Conservation (phyloP, 495 filamentous ascomycete genomes). For the Amorphotheca resinae region DNA sequence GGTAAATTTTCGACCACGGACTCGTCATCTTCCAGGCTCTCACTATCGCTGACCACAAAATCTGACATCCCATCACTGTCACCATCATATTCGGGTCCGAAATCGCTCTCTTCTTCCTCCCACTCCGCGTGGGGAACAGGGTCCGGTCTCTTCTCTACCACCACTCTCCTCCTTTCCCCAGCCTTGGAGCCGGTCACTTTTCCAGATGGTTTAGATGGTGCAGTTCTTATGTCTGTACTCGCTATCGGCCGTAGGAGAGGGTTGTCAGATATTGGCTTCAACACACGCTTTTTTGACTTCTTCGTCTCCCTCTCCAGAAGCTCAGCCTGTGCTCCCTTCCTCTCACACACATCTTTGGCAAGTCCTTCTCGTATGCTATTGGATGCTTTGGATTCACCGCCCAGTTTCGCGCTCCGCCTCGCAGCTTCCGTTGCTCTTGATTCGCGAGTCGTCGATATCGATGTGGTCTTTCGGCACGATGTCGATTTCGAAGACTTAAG, state of each 20-base stretch:
- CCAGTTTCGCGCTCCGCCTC: too few relatives aligned
- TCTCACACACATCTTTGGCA: conserved; percentile 1
- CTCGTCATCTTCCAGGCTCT: conserved; percentile 10
- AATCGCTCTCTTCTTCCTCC: not conserved
- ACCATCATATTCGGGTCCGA: not conserved
- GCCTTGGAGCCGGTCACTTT: not conserved
- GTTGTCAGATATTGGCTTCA: conserved; percentile 12
- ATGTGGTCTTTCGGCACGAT: not conserved
- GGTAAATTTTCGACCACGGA: conserved; percentile 4
- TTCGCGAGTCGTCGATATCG: not conserved
- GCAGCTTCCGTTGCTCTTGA: too few relatives aligned
- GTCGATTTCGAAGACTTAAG: not conserved
- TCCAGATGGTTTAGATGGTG: not conserved
- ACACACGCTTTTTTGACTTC: conserved; percentile 3
- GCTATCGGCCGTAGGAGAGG: conserved; percentile 7
- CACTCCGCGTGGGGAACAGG: not conserved
- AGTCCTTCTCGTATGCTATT: too few relatives aligned
- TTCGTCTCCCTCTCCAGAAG: not conserved
- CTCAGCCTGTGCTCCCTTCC: not conserved
- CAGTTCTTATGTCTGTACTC: not conserved
- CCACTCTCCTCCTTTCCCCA: not conserved
- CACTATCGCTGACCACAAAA: conserved; percentile 25
- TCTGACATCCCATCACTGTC: conserved; percentile 21
- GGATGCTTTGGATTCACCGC: too few relatives aligned
- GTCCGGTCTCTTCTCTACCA: not conserved